Evolutionary conservation across 805 yeast genomes (phyloP).

Genomic region (Candida jianshihensis): DNA sequence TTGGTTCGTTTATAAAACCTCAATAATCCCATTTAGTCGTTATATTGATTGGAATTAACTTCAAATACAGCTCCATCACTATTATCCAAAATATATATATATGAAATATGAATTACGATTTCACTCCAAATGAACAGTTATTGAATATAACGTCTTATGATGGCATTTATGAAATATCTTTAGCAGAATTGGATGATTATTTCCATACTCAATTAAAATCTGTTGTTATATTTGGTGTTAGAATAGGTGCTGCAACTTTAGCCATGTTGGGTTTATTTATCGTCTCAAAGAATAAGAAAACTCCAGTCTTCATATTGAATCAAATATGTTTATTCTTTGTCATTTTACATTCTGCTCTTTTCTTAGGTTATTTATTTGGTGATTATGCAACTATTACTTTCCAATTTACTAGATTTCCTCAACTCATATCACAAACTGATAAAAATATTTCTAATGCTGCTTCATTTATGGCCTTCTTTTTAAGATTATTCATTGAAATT

Average conservation of each 20-base stretch:
- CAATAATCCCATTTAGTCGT: too few species aligned
- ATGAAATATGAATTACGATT: slow-evolving; percentile 8
- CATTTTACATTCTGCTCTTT: slow-evolving; percentile 55
- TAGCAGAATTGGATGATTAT: slow-evolving; percentile 35
- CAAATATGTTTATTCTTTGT: slow-evolving; percentile 49
- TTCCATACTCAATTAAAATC: slow-evolving; percentile 28
- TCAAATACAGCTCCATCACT: too few species aligned
- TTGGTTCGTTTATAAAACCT: too few species aligned
- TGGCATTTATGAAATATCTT: slow-evolving; percentile 32
- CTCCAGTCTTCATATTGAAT: slow-evolving; percentile 73
- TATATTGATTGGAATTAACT: too few species aligned
- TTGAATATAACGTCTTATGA: slow-evolving; percentile 36
- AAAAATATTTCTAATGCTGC: slow-evolving; percentile 52
- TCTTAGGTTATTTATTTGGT: slow-evolving; percentile 46
- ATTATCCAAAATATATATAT: too few species aligned
- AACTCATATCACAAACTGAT: slow-evolving; percentile 29
- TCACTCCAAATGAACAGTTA: slow-evolving; percentile 19
- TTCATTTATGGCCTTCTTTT: slow-evolving; percentile 49
- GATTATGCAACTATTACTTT: slow-evolving; percentile 43
- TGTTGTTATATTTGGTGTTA: slow-evolving; percentile 46
- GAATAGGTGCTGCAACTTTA: slow-evolving; percentile 48
- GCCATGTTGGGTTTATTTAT: slow-evolving; percentile 42
- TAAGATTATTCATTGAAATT: slow-evolving; percentile 53
- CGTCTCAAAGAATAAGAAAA: slow-evolving; percentile 43
- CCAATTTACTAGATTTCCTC: slow-evolving; percentile 40